Conservation (phyloP, 345 rosid genomes). For the Sonneratia caseolaris region DNA sequence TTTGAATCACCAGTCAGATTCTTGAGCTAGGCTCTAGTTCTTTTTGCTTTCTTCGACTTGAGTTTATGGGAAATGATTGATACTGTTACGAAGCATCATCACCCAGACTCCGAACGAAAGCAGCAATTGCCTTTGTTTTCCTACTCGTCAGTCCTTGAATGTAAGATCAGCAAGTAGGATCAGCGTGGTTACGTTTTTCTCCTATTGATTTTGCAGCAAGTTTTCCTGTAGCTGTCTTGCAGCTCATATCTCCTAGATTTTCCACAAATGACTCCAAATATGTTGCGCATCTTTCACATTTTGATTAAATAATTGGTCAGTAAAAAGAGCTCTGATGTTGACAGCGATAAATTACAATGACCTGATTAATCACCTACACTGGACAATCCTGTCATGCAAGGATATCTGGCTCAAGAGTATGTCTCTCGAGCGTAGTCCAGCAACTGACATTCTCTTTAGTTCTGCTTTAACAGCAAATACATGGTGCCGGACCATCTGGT, state of each 20-base stretch:
- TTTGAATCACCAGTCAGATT: not conserved
- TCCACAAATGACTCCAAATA: not conserved
- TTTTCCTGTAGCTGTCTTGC: not conserved
- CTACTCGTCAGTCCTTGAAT: not conserved
- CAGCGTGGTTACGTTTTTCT: not conserved
- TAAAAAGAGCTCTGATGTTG: constrained; percentile 9
- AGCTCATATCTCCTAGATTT: constrained; percentile 1
- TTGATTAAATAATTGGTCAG: not conserved
- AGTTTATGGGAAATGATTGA: not conserved
- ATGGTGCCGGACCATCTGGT: constrained; percentile 4
- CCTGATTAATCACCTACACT: constrained; percentile 5
- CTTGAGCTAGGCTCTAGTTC: not conserved
- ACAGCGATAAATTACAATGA: constrained; percentile 4
- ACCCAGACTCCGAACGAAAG: not conserved
- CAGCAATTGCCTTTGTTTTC: not conserved
- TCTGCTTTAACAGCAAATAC: not conserved
- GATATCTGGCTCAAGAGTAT: not conserved
- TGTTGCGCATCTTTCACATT: not conserved
- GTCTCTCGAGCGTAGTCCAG: not conserved
- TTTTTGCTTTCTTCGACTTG: not conserved
- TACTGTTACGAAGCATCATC: not conserved
- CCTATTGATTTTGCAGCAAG: not conserved
- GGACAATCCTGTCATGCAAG: not conserved
- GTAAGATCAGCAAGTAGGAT: not conserved
- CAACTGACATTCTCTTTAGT: not conserved